These are phyloP conservation scores for Brasenia schreberi DNA, from an alignment of 164 flowering plant species.

Conservation along the genomic window DNA sequence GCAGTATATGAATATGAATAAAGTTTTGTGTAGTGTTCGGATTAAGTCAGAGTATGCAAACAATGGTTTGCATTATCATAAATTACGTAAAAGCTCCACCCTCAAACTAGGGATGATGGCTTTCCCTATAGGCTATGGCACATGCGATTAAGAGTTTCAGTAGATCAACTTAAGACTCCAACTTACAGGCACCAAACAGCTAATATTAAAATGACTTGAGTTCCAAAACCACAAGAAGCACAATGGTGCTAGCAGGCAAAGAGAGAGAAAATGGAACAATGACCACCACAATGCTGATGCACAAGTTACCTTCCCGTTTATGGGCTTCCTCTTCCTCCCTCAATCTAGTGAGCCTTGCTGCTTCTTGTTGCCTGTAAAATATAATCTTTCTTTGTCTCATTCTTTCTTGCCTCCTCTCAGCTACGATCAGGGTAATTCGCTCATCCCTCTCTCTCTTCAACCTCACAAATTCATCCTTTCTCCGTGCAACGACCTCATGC, in stretches of 20 bases:
- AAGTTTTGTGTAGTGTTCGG: too few relatives aligned
- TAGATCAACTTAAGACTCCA: too few relatives aligned
- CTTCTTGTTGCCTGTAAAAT: slow-evolving; percentile 47
- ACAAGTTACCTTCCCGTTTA: slow-evolving; percentile 56
- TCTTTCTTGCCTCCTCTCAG: slow-evolving; percentile 38
- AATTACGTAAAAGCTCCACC: too few relatives aligned
- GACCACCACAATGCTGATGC: neutral
- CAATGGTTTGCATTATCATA: too few relatives aligned
- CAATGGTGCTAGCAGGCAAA: neutral
- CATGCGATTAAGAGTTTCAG: too few relatives aligned
- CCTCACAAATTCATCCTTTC: slow-evolving; percentile 48
- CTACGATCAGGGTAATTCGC: slow-evolving; percentile 27
- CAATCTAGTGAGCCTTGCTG: slow-evolving; percentile 45
- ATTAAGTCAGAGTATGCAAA: too few relatives aligned
- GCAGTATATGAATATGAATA: too few relatives aligned
- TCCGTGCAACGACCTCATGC: slow-evolving; percentile 33
- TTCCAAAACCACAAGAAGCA: too few relatives aligned
- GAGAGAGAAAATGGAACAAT: neutral
- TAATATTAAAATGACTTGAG: too few relatives aligned
- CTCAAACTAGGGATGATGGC: too few relatives aligned
- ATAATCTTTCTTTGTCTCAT: slow-evolving; percentile 51
- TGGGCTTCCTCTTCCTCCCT: slow-evolving; percentile 80
- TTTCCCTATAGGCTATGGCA: too few relatives aligned
- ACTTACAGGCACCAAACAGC: too few relatives aligned
- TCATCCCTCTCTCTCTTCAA: slow-evolving; percentile 58